These are phyloP conservation scores for Malassezia equina DNA, from an alignment of 1,284 basidiomycete genomes.

Conservation along the genomic window DNA sequence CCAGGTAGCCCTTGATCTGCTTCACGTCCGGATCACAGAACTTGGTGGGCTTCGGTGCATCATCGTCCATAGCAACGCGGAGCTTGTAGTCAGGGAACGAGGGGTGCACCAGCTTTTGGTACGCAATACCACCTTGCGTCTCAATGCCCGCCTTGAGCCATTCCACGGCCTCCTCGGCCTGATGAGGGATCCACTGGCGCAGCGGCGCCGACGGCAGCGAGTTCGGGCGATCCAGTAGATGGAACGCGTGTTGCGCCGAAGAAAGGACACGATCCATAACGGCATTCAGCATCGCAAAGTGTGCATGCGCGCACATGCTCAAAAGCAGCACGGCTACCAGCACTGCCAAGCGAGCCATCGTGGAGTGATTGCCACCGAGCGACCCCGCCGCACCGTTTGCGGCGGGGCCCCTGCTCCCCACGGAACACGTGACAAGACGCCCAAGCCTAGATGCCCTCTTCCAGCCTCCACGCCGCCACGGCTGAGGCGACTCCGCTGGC, in stretches of 20 bases:
- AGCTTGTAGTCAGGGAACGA: slow-evolving; percentile 62
- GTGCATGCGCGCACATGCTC: not conserved
- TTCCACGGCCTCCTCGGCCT: not conserved
- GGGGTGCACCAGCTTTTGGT: slow-evolving; percentile 66
- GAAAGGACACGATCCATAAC: not conserved
- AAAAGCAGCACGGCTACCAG: not conserved
- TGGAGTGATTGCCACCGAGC: not conserved
- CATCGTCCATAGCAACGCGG: slow-evolving; percentile 53
- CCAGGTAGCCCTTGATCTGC: slow-evolving; percentile 74
- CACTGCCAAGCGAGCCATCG: not conserved
- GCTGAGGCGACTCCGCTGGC: not conserved
- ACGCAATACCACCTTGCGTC: slow-evolving; percentile 4
- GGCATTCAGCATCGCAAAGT: slow-evolving; percentile 1
- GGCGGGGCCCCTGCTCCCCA: not conserved
- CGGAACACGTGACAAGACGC: no score
- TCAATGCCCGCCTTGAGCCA: slow-evolving; percentile 9
- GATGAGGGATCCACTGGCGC: not conserved
- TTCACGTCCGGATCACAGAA: slow-evolving; percentile 73
- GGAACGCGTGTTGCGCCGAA: not conserved
- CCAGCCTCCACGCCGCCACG: not conserved
- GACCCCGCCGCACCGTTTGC: not conserved
- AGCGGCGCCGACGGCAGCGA: not conserved
- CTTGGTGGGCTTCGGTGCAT: slow-evolving; percentile 7
- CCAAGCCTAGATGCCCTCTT: no score
- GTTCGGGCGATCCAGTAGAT: not conserved